Evolutionary conservation across 164 flowering plant species (phyloP).

Genomic region (Houttuynia cordata): DNA sequence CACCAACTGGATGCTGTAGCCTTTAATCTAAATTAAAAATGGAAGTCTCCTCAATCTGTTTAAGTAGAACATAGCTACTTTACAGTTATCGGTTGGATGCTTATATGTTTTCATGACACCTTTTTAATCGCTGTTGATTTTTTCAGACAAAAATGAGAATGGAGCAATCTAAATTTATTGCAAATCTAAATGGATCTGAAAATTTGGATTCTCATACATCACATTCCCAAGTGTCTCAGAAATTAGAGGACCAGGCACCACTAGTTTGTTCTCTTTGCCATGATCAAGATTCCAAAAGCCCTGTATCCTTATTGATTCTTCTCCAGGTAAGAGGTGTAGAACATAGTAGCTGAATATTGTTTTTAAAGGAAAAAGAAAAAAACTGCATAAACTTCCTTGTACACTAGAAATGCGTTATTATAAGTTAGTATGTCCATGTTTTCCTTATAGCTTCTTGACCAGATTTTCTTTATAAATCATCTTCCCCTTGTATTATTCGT

Average conservation of each 20-base stretch:
- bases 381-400: too few species aligned
- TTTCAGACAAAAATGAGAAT: slow-evolving; percentile 88
- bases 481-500: too few species aligned
- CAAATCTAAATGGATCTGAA: slow-evolving; percentile 32
- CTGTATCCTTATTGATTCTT: slow-evolving; percentile 65
- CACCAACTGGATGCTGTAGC: too few species aligned
- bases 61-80: too few species aligned
- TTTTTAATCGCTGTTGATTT: not conserved
- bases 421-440: too few species aligned
- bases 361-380: not conserved
- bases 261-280: slow-evolving; percentile 79
- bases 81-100: not conserved
- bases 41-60: too few species aligned
- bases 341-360: not conserved
- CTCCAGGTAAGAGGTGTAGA: slow-evolving; percentile 51
- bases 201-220: slow-evolving; percentile 26
- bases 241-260: slow-evolving; percentile 27
- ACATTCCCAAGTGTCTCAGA: slow-evolving; percentile 21
- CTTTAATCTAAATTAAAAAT: too few species aligned
- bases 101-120: not conserved
- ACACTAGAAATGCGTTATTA: too few species aligned
- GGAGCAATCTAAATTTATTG: slow-evolving; percentile 80
- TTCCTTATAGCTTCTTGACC: too few species aligned
- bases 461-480: too few species aligned
- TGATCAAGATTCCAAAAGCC: slow-evolving; percentile 55